Evolutionary conservation across 2,329 filamentous ascomycete genomes (phyloP).

Genomic region (Alternaria metachromatica): DNA sequence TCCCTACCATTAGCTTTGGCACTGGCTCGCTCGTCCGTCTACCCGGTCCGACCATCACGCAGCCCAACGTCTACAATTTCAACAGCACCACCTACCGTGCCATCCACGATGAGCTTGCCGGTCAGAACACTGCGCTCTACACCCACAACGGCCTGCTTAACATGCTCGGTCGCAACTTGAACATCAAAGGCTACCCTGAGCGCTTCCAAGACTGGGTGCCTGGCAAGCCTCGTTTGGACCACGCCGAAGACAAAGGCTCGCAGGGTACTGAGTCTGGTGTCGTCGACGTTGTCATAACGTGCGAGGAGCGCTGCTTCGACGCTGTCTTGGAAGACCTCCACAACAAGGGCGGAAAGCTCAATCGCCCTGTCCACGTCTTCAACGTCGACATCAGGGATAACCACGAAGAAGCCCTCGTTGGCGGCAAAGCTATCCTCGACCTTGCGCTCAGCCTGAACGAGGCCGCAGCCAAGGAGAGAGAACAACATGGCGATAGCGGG

Average conservation of each 20-base stretch:
- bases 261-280: constrained; percentile 85
- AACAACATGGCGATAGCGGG: constrained; percentile 65
- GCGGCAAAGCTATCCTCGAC: constrained; percentile 90
- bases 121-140: constrained; percentile 88
- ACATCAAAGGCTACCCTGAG: constrained; percentile 94
- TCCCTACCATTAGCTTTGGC: constrained; percentile 97
- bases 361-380: constrained; percentile 94
- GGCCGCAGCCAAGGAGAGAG: constrained; percentile 78
- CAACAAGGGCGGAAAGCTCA: constrained; percentile 82
- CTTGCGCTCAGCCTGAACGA: constrained; percentile 84
- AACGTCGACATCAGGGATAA: constrained; percentile 99
- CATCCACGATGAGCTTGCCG: constrained; percentile 89
- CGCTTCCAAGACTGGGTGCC: constrained; percentile 98
- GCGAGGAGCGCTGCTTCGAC: constrained; percentile 98
- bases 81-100: constrained; percentile 94
- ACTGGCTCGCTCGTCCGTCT: constrained; percentile 94
- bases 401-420: constrained; percentile 91
- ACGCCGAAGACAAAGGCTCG: constrained; percentile 74
- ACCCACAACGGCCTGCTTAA: constrained; percentile 90
- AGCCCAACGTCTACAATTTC: constrained; percentile 98
- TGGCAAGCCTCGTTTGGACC: constrained; percentile 79
- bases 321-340: constrained; percentile 94
- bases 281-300: constrained; percentile 94
- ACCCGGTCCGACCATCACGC: constrained; percentile 86
- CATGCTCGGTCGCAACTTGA: constrained; percentile 92